Percentiles rank a stretch among this genome's conserved stretches.
phyloP scores from a whole-genome alignment of 179 eudicot species.

The Beta lomatogona region DNA sequence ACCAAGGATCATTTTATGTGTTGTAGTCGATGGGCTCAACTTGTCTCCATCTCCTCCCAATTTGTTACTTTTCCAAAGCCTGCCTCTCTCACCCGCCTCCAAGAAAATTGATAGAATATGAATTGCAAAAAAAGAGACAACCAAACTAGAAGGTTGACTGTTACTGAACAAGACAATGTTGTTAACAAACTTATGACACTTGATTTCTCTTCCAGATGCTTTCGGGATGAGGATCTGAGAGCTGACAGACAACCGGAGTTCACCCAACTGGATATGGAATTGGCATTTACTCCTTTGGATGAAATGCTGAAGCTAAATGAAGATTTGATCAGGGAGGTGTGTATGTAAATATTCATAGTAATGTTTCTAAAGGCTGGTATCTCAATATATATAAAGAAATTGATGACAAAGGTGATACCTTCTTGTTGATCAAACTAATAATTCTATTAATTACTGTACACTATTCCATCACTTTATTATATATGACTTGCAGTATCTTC shows the following conservation, averaged over 20 bases:
- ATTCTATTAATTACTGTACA: neutral
- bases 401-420: neutral
- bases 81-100: neutral
- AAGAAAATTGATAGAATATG: neutral
- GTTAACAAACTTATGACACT: conserved; percentile 1
- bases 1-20: neutral
- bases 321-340: conserved; percentile 86
- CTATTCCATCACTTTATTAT: neutral
- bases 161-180: neutral
- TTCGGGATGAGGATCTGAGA: conserved; percentile 96
- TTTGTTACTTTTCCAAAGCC: neutral
- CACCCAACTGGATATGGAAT: conserved; percentile 91
- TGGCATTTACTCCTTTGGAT: conserved; percentile 92
- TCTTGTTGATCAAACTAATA: neutral
- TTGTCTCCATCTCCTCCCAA: neutral
- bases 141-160: neutral
- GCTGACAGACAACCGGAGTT: conserved; percentile 99
- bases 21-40: neutral
- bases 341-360: conserved; percentile 14
- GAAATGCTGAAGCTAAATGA: conserved; percentile 89
- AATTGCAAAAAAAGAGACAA: neutral
- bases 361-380: conserved; percentile 4
- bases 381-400: neutral
- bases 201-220: conserved; percentile 59
- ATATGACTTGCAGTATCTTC: neutral